These are phyloP conservation scores for Claviceps citrina DNA, from an alignment of 2,329 filamentous ascomycete genomes.

Conservation along the genomic window DNA sequence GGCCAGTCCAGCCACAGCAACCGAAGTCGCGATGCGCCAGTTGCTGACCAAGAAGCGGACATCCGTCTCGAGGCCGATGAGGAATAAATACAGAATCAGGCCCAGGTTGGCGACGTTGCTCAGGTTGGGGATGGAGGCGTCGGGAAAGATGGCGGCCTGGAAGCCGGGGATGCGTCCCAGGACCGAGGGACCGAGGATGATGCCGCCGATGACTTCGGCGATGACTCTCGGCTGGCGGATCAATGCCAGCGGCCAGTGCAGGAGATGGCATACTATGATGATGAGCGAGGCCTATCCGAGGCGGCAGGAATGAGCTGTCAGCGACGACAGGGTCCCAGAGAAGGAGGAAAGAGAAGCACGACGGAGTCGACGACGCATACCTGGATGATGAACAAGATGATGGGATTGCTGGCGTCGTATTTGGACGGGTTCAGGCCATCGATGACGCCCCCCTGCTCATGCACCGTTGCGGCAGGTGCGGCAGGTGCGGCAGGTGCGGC, in stretches of 20 bases:
- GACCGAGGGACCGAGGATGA: constrained; percentile 72
- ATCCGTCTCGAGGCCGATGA: constrained; percentile 79
- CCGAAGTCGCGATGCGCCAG: constrained; percentile 64
- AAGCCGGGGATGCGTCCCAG: constrained; percentile 79
- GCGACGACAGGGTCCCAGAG: too few species aligned
- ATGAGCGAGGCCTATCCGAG: constrained; percentile 25
- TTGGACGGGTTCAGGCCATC: constrained; percentile 53
- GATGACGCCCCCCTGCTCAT: constrained; percentile 45
- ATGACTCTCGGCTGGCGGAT: constrained; percentile 71
- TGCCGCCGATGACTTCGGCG: constrained; percentile 71
- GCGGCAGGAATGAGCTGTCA: neutral
- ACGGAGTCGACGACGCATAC: too few species aligned
- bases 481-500: too few species aligned
- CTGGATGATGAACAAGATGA: constrained; percentile 66
- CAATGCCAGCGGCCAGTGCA: constrained; percentile 63
- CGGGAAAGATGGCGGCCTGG: constrained; percentile 59
- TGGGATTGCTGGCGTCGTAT: constrained; percentile 56
- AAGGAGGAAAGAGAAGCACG: too few species aligned
- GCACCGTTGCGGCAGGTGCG: constrained; percentile 14
- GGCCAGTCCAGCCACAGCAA: constrained; percentile 65
- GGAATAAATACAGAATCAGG: constrained; percentile 70
- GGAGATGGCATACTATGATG: constrained; percentile 30
- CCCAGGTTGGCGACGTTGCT: constrained; percentile 70
- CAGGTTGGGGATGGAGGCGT: constrained; percentile 57
- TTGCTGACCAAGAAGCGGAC: constrained; percentile 62